Base-by-base conservation (phyloP, 169 alveolate species). In the Amoebophrya sp. region DNA sequence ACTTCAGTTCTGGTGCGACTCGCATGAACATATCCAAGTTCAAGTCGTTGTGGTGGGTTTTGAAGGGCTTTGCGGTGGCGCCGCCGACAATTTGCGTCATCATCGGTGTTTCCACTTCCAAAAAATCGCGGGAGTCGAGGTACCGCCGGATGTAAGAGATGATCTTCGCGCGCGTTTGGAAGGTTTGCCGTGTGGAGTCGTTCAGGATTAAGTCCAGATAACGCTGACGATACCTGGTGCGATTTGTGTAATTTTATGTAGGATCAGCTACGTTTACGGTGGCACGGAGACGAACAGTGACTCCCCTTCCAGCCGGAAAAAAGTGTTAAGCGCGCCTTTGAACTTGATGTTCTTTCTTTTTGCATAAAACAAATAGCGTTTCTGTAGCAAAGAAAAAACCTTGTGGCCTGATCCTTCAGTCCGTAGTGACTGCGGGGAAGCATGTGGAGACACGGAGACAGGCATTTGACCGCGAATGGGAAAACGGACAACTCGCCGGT, bases 21-120 rank as follows among this genome's bases (percentile, higher is more conserved):
- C 99, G 97, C 98, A 99, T 97, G 95, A 94, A 98, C 40, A 99
- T 95, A 92, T 98, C 97, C 96, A 97, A 96, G 93, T 98, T 96
- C 88, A 99, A 95, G 90, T 98, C 99, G 95, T 99, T 98, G 96
- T 98, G 99, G 94, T 96, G 97, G 53, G 99, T 99, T 47, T 95
- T 96, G 95, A 99, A 99, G 39, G 99, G 99, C 93, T 95, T 96
- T 2, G 99, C 99, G 40, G 98, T 95, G 0, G 99, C 99, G n/a
- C 98, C 99, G 40, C 99, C 99, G 38, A 98, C 97, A 39, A 97
- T 96, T 96, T 97, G 96, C 93, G 98, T 97, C 98, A 99, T 97
- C 97, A 97, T 97, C 38, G 99, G 99, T 77, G 99, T 99, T 96
- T 99, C 99, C 38, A 98, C 99, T 95, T 99, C 99, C 33, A 97